Conservation (phyloP, 2,329 filamentous ascomycete genomes). For the Colletotrichum karsti region DNA sequence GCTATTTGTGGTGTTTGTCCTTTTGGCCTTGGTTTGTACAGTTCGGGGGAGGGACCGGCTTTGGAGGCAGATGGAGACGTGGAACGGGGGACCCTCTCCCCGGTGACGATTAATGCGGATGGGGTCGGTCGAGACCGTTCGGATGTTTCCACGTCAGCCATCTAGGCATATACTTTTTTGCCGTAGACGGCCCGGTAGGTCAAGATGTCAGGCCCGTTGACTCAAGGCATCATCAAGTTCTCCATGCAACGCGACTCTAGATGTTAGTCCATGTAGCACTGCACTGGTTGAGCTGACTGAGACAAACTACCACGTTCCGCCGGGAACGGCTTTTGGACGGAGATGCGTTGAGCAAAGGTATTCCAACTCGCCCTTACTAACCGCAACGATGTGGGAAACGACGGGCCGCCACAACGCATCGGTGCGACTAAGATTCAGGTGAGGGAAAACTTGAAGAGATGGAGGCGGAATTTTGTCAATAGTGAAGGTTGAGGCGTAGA, state of each 20-base stretch:
- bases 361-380: not conserved
- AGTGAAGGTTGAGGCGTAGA: not conserved
- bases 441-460: not conserved
- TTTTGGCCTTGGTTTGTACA: not conserved
- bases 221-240: not conserved
- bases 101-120: slow-evolving; percentile 12
- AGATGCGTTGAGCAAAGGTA: not conserved
- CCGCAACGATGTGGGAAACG: not conserved
- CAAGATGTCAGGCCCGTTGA: not conserved
- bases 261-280: too few relatives aligned
- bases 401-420: slow-evolving; percentile 8
- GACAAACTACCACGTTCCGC: not conserved
- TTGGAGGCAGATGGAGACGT: slow-evolving; percentile 1
- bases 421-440: slow-evolving; percentile 13
- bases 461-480: not conserved
- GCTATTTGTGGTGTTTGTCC: slow-evolving; percentile 15
- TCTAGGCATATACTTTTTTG: not conserved
- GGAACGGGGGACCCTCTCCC: not conserved
- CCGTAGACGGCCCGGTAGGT: not conserved
- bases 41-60: not conserved
- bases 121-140: slow-evolving; percentile 18
- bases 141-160: slow-evolving; percentile 3
- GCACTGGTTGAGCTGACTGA: too few relatives aligned
- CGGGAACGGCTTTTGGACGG: not conserved
- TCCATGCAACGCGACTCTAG: not conserved